Conservation (phyloP, 306 rosid species). For the Gillenia trifoliata region DNA sequence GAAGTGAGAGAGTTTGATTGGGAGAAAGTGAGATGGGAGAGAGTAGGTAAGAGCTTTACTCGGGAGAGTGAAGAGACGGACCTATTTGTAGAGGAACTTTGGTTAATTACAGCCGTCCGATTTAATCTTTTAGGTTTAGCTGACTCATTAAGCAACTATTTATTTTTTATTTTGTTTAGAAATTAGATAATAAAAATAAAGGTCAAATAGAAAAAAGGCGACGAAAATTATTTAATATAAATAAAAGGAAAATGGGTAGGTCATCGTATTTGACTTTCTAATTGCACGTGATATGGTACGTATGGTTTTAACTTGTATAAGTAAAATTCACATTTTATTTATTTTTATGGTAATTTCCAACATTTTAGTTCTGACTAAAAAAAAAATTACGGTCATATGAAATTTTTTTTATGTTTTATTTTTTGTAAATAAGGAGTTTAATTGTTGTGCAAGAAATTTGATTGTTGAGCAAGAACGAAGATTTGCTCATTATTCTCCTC, state of each 20-base stretch:
- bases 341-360: neutral
- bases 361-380: too few species aligned
- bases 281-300: neutral
- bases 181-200: neutral
- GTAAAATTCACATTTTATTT: too few species aligned
- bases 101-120: slow-evolving; percentile 28
- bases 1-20: neutral
- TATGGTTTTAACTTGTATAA: neutral
- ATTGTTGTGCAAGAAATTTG: neutral
- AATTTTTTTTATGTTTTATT: neutral
- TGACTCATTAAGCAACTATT: neutral
- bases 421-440: neutral
- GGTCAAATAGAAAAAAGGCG: too few species aligned
- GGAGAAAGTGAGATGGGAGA: neutral
- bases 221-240: too few species aligned
- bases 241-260: neutral
- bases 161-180: neutral
- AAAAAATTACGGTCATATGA: neutral
- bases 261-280: neutral
- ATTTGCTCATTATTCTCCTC: neutral
- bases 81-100: slow-evolving; percentile 16
- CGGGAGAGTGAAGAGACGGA: neutral
- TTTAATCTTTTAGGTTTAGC: slow-evolving; percentile 12
- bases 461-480: neutral
- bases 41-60: neutral